Evolutionary conservation across 768 basidiomycete species (phyloP), one percentile per base, ranked within the genome.

Genomic region (Clavaria fumosa): DNA sequence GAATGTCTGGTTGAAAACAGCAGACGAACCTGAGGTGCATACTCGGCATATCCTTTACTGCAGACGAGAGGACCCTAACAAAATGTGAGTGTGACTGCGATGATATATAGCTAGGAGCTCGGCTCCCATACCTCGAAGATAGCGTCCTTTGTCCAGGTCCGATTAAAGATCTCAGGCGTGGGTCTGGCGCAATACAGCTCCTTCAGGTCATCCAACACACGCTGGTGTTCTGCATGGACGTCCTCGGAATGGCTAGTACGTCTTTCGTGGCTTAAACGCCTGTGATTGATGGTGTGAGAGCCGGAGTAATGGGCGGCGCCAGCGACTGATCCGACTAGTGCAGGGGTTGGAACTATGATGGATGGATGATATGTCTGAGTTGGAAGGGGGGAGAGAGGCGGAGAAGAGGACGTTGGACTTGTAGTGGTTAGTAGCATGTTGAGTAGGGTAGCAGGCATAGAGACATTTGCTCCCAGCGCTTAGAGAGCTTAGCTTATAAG

Each of bases 231-330:
- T 2, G 50, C 48, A 31, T 60, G 63, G 19, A 67, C 47, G n/a
- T n/a, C n/a, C 11, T 59, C 55, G 3, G 56, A 55, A 40, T 64
- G 62, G 3, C 47, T 39, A 4, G 18, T 47, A 4, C 46, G 47
- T 6, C 47, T 46, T 21, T 57, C 60, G 37, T 53, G 53, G 39
- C 58, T 64, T 36, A 53, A 56, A 38, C 60, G 53, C 37, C 67
- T 50, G 31, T 55, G 64, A 35, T 57, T 61, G 18, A 60, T 30
- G 4, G 50, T 31, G 18, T 60, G 56, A 7, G 53, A 44, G 4
- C 75, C 74, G 4, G 71, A 67, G 46, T 76, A 79, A 45, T 78
- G 75, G 0, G 75, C 72, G 11, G 64, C 75, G 28, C 72, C 66
- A 1, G 71, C 71, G 3, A 73, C 69, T 0, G 72, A 73, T 44